Evolutionary conservation across 768 basidiomycete genomes (phyloP).

Genomic region (Porpolomopsis calyptriformis): DNA sequence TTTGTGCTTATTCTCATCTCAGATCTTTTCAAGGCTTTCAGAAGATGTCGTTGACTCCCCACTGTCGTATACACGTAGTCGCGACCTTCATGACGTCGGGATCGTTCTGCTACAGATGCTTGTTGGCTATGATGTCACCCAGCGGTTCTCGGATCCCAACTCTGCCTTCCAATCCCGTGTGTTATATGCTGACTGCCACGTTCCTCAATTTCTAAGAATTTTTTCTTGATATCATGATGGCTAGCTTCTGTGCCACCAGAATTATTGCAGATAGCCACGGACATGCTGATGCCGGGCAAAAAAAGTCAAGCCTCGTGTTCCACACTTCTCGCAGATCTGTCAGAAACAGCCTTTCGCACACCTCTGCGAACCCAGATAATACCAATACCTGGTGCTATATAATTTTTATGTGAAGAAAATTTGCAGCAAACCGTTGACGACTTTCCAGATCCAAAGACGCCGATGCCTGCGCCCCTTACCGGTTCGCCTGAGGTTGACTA

Average conservation of each 20-base stretch:
- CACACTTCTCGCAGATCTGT: constrained; percentile 47
- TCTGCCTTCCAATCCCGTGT: constrained; percentile 48
- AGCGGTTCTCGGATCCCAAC: constrained; percentile 42
- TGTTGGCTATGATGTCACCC: constrained; percentile 59
- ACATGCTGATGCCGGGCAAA: constrained; percentile 52
- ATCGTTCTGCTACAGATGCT: constrained; percentile 80
- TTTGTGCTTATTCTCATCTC: neutral
- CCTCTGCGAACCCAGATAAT: constrained; percentile 20
- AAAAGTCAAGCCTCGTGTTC: constrained; percentile 48
- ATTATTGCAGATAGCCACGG: constrained; percentile 40
- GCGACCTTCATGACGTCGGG: constrained; percentile 78
- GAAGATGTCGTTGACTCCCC: constrained; percentile 70
- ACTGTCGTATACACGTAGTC: constrained; percentile 57
- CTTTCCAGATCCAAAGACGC: constrained; percentile 35
- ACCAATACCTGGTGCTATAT: constrained; percentile 17
- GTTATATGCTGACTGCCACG: constrained; percentile 12
- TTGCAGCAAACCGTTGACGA: constrained; percentile 2
- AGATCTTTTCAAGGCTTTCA: constrained; percentile 42
- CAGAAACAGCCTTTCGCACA: constrained; percentile 28
- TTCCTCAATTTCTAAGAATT: neutral
- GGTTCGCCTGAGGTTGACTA: constrained; percentile 63
- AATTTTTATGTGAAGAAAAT: neutral
- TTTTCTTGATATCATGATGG: neutral
- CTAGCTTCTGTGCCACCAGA: constrained; percentile 44
- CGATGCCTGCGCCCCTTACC: constrained; percentile 31